Conservation (phyloP, 2,329 filamentous ascomycete species). For the Lasiodiplodia citricola region DNA sequence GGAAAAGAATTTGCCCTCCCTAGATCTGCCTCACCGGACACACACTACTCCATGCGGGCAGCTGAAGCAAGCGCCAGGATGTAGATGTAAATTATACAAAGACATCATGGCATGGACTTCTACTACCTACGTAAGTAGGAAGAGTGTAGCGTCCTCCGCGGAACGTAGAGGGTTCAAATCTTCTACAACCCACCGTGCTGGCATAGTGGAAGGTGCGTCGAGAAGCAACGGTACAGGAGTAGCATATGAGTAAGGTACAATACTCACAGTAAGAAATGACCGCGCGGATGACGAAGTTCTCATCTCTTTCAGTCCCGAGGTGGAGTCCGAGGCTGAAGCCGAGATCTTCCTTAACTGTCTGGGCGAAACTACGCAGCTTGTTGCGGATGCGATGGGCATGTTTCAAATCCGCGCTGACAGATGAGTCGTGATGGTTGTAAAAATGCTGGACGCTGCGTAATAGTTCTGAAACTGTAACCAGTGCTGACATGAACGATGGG, state of each 20-base stretch:
- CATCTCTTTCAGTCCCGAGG: constrained; percentile 9
- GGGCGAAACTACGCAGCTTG: constrained; percentile 1
- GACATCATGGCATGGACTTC: too few relatives aligned
- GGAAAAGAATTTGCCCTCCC: not conserved
- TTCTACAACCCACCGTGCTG: too few relatives aligned
- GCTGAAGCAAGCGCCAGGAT: too few relatives aligned
- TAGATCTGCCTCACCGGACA: too few relatives aligned
- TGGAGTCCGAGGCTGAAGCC: constrained; percentile 14
- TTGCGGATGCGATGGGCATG: constrained; percentile 21
- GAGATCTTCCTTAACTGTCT: constrained; percentile 14
- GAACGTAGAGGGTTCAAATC: too few relatives aligned
- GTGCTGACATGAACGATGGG: constrained; percentile 14
- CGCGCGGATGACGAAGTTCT: constrained; percentile 8
- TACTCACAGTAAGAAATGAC: constrained; percentile 23
- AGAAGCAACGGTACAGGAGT: not conserved
- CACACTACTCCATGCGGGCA: too few relatives aligned
- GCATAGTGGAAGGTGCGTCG: not conserved
- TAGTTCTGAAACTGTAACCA: constrained; percentile 17
- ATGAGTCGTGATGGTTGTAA: constrained; percentile 24
- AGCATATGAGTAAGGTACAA: not conserved
- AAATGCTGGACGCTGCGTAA: constrained; percentile 20
- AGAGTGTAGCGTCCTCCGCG: too few relatives aligned
- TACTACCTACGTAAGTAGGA: too few relatives aligned
- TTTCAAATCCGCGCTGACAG: constrained; percentile 17
- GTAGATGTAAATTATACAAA: too few relatives aligned